A percentile compares a stretch with the other conserved stretches of the same genome.
These are phyloP conservation scores for Amanita pseudoporphyria DNA, from an alignment of 768 basidiomycete genomes.

Conservation along the genomic window DNA sequence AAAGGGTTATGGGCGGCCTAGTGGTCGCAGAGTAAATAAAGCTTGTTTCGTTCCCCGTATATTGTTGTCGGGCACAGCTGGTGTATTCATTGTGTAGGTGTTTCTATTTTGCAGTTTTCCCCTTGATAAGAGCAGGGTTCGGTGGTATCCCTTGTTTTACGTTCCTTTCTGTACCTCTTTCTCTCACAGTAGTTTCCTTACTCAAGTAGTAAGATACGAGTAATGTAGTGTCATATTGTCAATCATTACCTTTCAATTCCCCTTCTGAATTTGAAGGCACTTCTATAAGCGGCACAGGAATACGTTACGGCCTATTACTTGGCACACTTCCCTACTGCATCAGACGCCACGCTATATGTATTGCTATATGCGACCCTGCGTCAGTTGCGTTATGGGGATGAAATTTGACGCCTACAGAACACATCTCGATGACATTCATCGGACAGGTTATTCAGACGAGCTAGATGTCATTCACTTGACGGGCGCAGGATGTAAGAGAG, in stretches of 20 bases:
- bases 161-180: neutral
- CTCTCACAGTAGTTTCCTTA: neutral
- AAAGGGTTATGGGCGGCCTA: slow-evolving; percentile 69
- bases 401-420: too few species aligned
- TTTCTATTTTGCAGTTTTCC: neutral
- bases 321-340: neutral
- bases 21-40: slow-evolving; percentile 57
- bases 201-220: neutral
- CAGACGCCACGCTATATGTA: too few species aligned
- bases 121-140: neutral
- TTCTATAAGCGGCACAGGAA: neutral
- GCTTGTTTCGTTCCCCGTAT: neutral
- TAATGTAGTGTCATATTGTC: slow-evolving; percentile 1
- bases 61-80: neutral
- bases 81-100: slow-evolving; percentile 2
- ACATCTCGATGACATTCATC: too few species aligned
- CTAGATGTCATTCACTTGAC: too few species aligned
- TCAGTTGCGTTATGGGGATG: too few species aligned
- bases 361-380: too few species aligned
- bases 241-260: neutral
- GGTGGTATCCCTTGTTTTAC: neutral
- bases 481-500: too few species aligned
- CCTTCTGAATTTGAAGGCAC: neutral
- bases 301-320: neutral
- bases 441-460: too few species aligned